Evolutionary conservation across 2,329 filamentous ascomycete species (phyloP).

Genomic region (Westerdykella sp.): DNA sequence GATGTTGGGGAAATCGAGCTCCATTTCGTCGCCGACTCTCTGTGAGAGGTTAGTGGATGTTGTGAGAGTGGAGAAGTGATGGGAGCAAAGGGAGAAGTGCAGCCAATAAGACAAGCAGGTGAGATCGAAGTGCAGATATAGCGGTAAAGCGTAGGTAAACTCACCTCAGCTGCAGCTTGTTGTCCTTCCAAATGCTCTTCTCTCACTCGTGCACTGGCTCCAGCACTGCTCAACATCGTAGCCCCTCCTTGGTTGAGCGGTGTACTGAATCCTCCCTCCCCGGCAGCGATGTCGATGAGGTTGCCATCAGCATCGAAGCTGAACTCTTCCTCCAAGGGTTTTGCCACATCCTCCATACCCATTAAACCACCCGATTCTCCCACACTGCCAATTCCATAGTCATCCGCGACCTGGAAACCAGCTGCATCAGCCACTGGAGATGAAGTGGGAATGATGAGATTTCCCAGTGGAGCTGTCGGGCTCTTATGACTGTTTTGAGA

Average conservation of each 20-base stretch:
- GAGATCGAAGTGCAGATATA: slow-evolving; percentile 2
- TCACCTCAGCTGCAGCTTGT: slow-evolving; percentile 32
- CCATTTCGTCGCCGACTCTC: slow-evolving; percentile 20
- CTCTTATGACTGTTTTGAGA: slow-evolving; percentile 22
- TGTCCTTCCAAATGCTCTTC: slow-evolving; percentile 40
- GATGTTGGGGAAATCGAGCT: slow-evolving; percentile 28
- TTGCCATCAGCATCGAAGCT: slow-evolving; percentile 58
- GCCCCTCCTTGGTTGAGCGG: slow-evolving; percentile 8
- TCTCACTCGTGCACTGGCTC: slow-evolving; percentile 37
- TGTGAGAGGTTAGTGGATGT: slow-evolving; percentile 17
- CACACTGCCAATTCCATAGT: slow-evolving; percentile 36
- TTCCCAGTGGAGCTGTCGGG: slow-evolving; percentile 15
- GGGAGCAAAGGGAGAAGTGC: not conserved
- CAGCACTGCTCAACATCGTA: slow-evolving; percentile 24
- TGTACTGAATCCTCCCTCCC: slow-evolving; percentile 9
- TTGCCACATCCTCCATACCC: slow-evolving; percentile 39
- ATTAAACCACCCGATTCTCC: slow-evolving; percentile 18
- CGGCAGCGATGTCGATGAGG: slow-evolving; percentile 43
- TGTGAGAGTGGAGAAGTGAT: slow-evolving; percentile 1
- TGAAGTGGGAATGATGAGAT: slow-evolving; percentile 45
- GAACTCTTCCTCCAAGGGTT: slow-evolving; percentile 48
- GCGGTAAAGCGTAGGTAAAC: slow-evolving; percentile 12
- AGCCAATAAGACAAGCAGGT: not conserved
- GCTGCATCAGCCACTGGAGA: slow-evolving; percentile 39
- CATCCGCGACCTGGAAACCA: slow-evolving; percentile 39